Evolutionary conservation across 768 basidiomycete genomes (phyloP).

Genomic region (Mycena crocata): DNA sequence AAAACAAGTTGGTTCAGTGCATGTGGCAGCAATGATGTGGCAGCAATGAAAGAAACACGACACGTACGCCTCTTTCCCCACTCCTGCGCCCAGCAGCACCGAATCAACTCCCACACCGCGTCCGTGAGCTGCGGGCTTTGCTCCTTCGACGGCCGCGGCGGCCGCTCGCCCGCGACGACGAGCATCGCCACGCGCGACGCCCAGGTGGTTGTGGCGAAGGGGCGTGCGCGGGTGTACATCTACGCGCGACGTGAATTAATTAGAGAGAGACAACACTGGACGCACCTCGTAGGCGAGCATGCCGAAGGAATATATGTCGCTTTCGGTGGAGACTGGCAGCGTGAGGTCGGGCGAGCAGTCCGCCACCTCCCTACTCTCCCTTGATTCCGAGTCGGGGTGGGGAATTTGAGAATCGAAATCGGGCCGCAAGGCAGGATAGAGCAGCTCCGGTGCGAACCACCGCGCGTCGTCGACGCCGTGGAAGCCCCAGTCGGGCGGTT

Average conservation of each 20-base stretch:
- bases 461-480: slow-evolving; percentile 38
- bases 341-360: slow-evolving; percentile 11
- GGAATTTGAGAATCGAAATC: background rate
- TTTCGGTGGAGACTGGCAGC: slow-evolving; percentile 27
- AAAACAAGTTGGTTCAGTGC: too few species aligned
- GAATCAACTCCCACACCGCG: slow-evolving; percentile 15
- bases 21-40: too few species aligned
- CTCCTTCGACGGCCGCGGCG: background rate
- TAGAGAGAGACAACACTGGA: background rate
- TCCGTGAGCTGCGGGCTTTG: slow-evolving; percentile 20
- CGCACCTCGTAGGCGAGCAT: slow-evolving; percentile 47
- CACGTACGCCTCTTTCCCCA: slow-evolving; percentile 22
- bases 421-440: slow-evolving; percentile 27
- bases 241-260: background rate
- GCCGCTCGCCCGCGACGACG: slow-evolving; percentile 20
- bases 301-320: slow-evolving; percentile 47
- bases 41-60: background rate
- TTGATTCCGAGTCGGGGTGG: slow-evolving; percentile 11
- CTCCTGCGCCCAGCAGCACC: slow-evolving; percentile 26
- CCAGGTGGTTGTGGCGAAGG: slow-evolving; percentile 17
- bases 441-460: slow-evolving; percentile 47
- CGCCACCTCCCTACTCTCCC: background rate
- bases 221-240: slow-evolving; percentile 28
- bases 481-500: slow-evolving; percentile 41
- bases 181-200: slow-evolving; percentile 17